Percentiles rank a stretch among this genome's conserved stretches.
Conservation (phyloP, 1,284 basidiomycete genomes). For the Apiotrichum domesticum region DNA sequence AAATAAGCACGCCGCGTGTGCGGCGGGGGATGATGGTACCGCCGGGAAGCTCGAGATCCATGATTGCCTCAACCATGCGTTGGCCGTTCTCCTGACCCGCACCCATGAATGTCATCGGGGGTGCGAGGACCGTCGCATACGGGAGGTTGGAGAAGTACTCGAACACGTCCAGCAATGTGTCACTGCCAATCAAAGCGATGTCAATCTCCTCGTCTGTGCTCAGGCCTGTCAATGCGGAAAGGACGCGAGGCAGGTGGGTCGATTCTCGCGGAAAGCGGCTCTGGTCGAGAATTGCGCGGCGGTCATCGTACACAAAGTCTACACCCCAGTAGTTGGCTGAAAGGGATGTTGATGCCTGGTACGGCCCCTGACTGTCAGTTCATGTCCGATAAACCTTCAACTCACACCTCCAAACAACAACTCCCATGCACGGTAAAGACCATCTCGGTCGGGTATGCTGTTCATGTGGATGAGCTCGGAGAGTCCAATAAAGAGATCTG, state of each 20-base stretch:
- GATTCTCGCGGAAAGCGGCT: slow-evolving; percentile 32
- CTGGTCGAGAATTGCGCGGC: slow-evolving; percentile 33
- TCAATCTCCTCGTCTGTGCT: slow-evolving; percentile 14
- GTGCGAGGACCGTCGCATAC: slow-evolving; percentile 18
- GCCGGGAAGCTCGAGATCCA: slow-evolving; percentile 32
- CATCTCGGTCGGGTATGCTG: slow-evolving; percentile 26
- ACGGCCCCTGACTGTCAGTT: slow-evolving; percentile 11
- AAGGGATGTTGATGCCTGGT: slow-evolving; percentile 25
- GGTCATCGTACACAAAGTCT: slow-evolving; percentile 29
- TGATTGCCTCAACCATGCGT: slow-evolving; percentile 23
- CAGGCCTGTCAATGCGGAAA: slow-evolving; percentile 30
- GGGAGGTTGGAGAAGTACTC: slow-evolving; percentile 34
- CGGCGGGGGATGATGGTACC: slow-evolving; percentile 26
- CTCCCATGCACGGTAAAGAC: slow-evolving; percentile 33
- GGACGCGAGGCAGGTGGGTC: slow-evolving; percentile 20
- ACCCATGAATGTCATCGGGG: slow-evolving; percentile 15
- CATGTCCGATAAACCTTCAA: too few species aligned
- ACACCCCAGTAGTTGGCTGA: slow-evolving; percentile 38
- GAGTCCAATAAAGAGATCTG: slow-evolving; percentile 38
- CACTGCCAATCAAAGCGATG: slow-evolving; percentile 14
- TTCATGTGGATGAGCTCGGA: slow-evolving; percentile 31
- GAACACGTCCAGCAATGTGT: slow-evolving; percentile 24
- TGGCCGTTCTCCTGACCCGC: slow-evolving; percentile 23
- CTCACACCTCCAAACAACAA: slow-evolving; percentile 28
- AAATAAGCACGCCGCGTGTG: slow-evolving; percentile 24